These are phyloP conservation scores for Aphanomyces invadans DNA, from an alignment of 352 stramenopile species.

Conservation along the genomic window DNA sequence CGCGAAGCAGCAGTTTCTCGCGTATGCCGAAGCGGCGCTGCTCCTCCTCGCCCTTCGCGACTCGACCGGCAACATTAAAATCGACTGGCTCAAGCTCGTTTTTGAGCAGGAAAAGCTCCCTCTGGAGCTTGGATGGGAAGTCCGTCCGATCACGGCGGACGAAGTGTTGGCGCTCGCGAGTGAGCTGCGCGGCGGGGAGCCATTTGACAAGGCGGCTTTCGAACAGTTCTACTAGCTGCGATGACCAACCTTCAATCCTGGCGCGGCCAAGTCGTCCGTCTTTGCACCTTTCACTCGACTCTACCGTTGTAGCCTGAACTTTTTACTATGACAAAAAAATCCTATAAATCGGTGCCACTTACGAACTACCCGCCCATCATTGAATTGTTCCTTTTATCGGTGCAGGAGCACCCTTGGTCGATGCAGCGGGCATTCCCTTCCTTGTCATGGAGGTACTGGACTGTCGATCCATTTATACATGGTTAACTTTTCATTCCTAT, in stretches of 20 bases:
- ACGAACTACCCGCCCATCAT: no score
- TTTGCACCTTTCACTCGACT: no score
- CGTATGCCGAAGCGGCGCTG: conserved; percentile 43
- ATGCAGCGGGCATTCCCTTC: no score
- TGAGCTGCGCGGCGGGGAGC: conserved; percentile 4
- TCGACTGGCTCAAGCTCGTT: conserved; percentile 23
- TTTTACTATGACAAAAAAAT: no score
- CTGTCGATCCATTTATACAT: no score
- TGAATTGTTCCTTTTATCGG: no score
- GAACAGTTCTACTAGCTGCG: background rate
- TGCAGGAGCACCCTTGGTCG: no score
- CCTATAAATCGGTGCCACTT: no score
- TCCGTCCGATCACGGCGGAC: conserved; percentile 10
- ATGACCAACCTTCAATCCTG: background rate
- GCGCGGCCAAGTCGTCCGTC: no score
- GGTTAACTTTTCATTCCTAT: no score
- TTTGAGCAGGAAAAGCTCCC: conserved; percentile 24
- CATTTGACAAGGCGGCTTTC: background rate
- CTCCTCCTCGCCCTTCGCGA: conserved; percentile 47
- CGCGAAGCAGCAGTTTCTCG: conserved; percentile 30
- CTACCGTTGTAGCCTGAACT: no score
- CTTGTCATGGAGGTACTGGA: no score
- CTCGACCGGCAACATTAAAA: conserved; percentile 4
- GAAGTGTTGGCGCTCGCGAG: background rate
- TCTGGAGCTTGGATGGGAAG: conserved; percentile 12